Percentiles rank a stretch among this genome's conserved stretches.
Conservation (phyloP, 768 basidiomycete species). For the Mrakia blollopis region DNA sequence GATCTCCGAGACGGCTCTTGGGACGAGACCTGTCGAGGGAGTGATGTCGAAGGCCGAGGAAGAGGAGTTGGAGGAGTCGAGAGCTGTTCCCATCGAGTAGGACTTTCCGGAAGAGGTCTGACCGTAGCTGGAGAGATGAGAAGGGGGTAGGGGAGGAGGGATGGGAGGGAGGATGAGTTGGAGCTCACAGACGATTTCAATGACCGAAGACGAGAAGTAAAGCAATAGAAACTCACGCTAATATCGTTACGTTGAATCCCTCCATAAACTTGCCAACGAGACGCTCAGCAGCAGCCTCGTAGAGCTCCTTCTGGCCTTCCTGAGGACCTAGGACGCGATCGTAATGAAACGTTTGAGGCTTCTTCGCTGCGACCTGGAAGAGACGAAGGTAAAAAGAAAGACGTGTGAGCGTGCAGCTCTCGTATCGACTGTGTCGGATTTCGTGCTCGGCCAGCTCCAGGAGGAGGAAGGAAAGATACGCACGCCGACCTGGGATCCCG, state of each 20-base stretch:
- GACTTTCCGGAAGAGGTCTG: slow-evolving; percentile 97
- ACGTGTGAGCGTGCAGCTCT: slow-evolving; percentile 36
- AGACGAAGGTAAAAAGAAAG: slow-evolving; percentile 43
- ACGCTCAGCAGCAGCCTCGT: slow-evolving; percentile 67
- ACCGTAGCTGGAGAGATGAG: slow-evolving; percentile 53
- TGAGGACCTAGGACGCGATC: slow-evolving; percentile 89
- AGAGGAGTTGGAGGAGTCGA: slow-evolving; percentile 24
- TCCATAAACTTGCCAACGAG: slow-evolving; percentile 81
- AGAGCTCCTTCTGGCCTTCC: slow-evolving; percentile 78
- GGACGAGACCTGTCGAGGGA: slow-evolving; percentile 68
- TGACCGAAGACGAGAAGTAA: too few relatives aligned
- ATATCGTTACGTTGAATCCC: slow-evolving; percentile 94
- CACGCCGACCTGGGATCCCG: slow-evolving; percentile 42
- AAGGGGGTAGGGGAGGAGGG: not conserved
- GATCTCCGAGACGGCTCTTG: slow-evolving; percentile 82
- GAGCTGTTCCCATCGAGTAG: slow-evolving; percentile 90
- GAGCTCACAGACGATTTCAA: too few relatives aligned
- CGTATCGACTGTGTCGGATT: slow-evolving; percentile 47
- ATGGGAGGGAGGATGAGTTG: not conserved
- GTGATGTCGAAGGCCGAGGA: slow-evolving; percentile 19
- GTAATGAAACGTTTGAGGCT: slow-evolving; percentile 83
- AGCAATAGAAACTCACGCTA: slow-evolving; percentile 56
- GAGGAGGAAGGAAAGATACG: slow-evolving; percentile 18
- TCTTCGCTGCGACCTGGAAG: slow-evolving; percentile 49
- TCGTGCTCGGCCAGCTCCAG: slow-evolving; percentile 43